phyloP scores from a whole-genome alignment of 768 basidiomycete genomes.

The Boletus tomentosulus region DNA sequence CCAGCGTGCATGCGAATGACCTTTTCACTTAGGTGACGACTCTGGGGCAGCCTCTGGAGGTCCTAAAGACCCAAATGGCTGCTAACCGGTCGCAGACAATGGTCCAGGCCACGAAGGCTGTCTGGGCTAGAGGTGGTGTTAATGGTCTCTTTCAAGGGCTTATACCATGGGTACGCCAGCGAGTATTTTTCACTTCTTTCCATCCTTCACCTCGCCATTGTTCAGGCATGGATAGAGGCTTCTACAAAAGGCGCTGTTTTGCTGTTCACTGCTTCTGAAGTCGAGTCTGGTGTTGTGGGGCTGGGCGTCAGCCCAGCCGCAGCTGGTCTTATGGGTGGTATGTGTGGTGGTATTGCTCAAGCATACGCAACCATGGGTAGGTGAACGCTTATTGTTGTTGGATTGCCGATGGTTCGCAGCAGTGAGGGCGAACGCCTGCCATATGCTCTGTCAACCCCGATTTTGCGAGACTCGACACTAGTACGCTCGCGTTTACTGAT shows the following conservation, averaged over 20 bases:
- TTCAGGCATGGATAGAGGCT: slow-evolving; percentile 97
- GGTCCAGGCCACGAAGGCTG: slow-evolving; percentile 75
- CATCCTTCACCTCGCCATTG: background rate
- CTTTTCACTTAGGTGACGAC: slow-evolving; percentile 75
- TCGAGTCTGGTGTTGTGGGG: slow-evolving; percentile 63
- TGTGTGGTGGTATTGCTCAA: slow-evolving; percentile 96
- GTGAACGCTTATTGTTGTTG: slow-evolving; percentile 26
- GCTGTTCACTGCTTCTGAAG: slow-evolving; percentile 93
- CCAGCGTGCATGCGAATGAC: background rate
- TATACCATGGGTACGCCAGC: slow-evolving; percentile 85
- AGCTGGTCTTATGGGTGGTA: slow-evolving; percentile 91
- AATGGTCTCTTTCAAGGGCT: slow-evolving; percentile 95
- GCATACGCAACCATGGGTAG: slow-evolving; percentile 99
- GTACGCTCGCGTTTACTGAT: slow-evolving; percentile 7
- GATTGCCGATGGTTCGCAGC: slow-evolving; percentile 3
- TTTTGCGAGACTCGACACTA: background rate
- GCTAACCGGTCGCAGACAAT: slow-evolving; percentile 92
- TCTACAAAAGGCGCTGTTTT: slow-evolving; percentile 97
- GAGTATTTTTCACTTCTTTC: background rate
- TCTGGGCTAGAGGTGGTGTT: slow-evolving; percentile 90
- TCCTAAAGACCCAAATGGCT: slow-evolving; percentile 99
- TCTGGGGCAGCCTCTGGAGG: slow-evolving; percentile 96
- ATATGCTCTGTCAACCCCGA: background rate
- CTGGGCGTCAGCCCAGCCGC: slow-evolving; percentile 75
- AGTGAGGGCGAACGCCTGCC: slow-evolving; percentile 15